Conservation (phyloP, 371 early-diverging fungal species). For the Rhizopus delemar region DNA sequence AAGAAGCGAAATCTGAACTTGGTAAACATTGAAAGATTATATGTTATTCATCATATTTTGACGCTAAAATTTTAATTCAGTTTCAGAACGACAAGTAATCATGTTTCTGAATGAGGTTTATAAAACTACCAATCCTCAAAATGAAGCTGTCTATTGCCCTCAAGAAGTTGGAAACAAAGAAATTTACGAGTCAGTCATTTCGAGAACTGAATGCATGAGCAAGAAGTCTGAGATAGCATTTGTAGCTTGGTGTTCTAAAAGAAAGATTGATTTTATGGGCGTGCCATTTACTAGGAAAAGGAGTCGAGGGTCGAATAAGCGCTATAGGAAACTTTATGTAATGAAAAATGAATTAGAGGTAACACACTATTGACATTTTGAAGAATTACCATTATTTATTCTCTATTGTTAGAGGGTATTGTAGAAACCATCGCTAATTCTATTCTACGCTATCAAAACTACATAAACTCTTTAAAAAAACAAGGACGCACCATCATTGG, state of each 20-base stretch:
- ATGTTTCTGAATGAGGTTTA: slow-evolving; percentile 23
- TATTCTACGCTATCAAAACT: slow-evolving; percentile 23
- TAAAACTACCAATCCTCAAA: slow-evolving; percentile 21
- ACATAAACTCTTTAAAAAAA: slow-evolving; percentile 21
- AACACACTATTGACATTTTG: slow-evolving; percentile 17
- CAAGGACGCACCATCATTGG: slow-evolving; percentile 21
- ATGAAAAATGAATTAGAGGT: slow-evolving; percentile 26
- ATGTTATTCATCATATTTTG: slow-evolving; percentile 10
- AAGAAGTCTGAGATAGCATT: slow-evolving; percentile 23
- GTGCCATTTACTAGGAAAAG: slow-evolving; percentile 20
- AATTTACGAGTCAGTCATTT: slow-evolving; percentile 23
- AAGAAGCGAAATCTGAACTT: slow-evolving; percentile 20
- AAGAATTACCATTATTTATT: slow-evolving; percentile 24
- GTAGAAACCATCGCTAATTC: slow-evolving; percentile 17
- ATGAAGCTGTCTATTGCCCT: slow-evolving; percentile 23
- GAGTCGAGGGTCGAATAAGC: slow-evolving; percentile 15
- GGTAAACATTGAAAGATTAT: slow-evolving; percentile 14
- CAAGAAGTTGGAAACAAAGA: slow-evolving; percentile 27
- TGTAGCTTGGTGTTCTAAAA: slow-evolving; percentile 27
- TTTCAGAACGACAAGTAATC: slow-evolving; percentile 17
- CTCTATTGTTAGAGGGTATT: slow-evolving; percentile 19
- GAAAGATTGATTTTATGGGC: slow-evolving; percentile 20
- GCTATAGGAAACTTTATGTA: slow-evolving; percentile 21
- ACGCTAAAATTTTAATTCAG: slow-evolving; percentile 16
- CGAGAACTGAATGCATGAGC: slow-evolving; percentile 22